Evolutionary conservation across 805 yeast species (phyloP), one percentile per base, ranked within the genome.

Genomic region (Wickerhamomyces kurtzmanii): DNA sequence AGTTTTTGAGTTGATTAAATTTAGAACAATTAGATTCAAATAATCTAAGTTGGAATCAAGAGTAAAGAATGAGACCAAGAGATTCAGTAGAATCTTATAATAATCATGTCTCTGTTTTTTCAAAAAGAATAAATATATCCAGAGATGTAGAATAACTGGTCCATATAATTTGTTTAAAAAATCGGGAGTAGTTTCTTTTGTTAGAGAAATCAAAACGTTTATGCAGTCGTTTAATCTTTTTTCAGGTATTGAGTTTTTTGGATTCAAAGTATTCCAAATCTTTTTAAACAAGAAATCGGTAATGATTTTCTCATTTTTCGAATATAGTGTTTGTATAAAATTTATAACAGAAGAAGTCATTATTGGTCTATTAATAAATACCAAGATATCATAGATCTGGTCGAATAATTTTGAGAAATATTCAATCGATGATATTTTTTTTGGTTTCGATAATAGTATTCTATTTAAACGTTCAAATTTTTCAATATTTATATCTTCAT

Each of bases 401-500:
- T 34, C 32, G 5, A 85, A 79, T 5, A 89, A 53, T n/a, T 51
- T 59, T 1, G 55, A 38, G 37, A 74, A 76, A 47, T 84, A 89
- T 0, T 47, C 60, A 0, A 45, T 49, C 1, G 73, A 57, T 1
- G 61, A 31, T 7, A 77, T 43, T 1, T 45, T 42, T 26, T 52
- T 55, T 0, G 96, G 96, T 34, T 75, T 75, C 12, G 75, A 53
- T 17, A 79, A 47, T 11, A 89, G 49, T 3, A 84, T 62, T 23
- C 65, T 67, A n/a, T 81, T 71, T 1, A 83, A 80, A 32, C 75
- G 69, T 16, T 71, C 73, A 26, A 83, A 60, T 38, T 74, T 79
- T 18, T 71, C 73, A n/a, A 75, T 51, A 36, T 75, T 75, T 10
- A 85, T 52, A 9, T 72, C 75, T 31, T 79, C 89, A 30, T 65